Evolutionary conservation across 257 asterid species (phyloP).

Genomic region (Lycium ferocissimum): DNA sequence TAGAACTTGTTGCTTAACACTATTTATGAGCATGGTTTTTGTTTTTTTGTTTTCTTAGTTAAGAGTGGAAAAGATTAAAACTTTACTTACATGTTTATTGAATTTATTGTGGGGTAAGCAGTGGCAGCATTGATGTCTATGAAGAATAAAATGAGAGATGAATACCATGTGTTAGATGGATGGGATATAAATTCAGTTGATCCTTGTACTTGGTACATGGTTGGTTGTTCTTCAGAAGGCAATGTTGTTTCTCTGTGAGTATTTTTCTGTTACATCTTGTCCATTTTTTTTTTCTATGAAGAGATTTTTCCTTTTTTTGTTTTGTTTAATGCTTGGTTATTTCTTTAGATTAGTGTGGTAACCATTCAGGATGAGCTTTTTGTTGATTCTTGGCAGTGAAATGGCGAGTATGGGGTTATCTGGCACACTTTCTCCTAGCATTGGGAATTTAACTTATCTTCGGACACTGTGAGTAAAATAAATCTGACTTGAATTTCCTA

Average conservation of each 20-base stretch:
- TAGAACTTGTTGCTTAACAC: neutral
- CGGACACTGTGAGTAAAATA: slow-evolving; percentile 67
- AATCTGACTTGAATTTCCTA: neutral
- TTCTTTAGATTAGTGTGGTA: neutral
- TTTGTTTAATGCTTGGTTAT: neutral
- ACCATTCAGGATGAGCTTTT: neutral
- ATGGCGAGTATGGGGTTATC: slow-evolving; percentile 82
- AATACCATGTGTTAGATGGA: slow-evolving; percentile 74
- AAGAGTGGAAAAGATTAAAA: neutral
- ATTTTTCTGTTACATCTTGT: neutral
- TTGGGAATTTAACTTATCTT: slow-evolving; percentile 83
- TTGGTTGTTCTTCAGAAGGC: slow-evolving; percentile 81
- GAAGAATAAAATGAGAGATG: slow-evolving; percentile 74
- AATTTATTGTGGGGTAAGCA: slow-evolving; percentile 41
- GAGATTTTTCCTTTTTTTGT: neutral
- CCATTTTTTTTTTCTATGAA: neutral
- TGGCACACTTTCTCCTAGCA: slow-evolving; percentile 78
- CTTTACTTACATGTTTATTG: neutral
- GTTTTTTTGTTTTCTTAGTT: neutral
- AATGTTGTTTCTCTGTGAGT: slow-evolving; percentile 87
- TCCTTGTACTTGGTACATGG: slow-evolving; percentile 99
- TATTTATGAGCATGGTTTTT: neutral
- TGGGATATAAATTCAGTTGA: slow-evolving; percentile 98
- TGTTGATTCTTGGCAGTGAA: slow-evolving; percentile 58
- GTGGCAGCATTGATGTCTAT: slow-evolving; percentile 93